Percentiles rank a stretch among this genome's conserved stretches.
Conservation (phyloP, 768 basidiomycete species). For the Suillus hirtellus region DNA sequence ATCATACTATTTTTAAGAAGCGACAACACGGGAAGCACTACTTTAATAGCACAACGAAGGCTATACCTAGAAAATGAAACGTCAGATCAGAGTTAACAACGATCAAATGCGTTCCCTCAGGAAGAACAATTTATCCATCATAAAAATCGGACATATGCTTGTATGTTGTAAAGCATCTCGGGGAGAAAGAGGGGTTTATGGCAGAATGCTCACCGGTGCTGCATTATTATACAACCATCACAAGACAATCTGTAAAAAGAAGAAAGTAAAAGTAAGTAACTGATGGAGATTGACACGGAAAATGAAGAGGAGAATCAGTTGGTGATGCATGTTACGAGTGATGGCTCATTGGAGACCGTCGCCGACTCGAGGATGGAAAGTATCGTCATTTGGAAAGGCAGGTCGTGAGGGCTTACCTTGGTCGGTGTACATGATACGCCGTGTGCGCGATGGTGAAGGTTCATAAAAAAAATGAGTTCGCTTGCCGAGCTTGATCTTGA, state of each 20-base stretch:
- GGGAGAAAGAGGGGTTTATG: conserved; percentile 17
- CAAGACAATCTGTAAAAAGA: background rate
- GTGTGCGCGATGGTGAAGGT: background rate
- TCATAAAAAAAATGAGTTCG: background rate
- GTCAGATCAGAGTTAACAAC: background rate
- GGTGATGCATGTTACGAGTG: conserved; percentile 77
- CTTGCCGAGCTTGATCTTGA: background rate
- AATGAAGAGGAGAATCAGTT: conserved; percentile 38
- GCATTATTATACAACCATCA: background rate
- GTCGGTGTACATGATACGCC: background rate
- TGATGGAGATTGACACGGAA: conserved; percentile 11
- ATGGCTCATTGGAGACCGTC: conserved; percentile 68
- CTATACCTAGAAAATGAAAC: background rate
- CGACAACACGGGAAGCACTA: background rate
- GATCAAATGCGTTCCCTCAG: conserved; percentile 41
- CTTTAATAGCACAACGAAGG: background rate
- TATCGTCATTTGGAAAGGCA: conserved; percentile 54
- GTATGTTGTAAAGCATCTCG: conserved; percentile 57
- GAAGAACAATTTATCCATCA: conserved; percentile 54
- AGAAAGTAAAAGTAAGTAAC: conserved; percentile 5
- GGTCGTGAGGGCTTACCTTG: conserved; percentile 34
- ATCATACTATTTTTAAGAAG: too few relatives aligned
- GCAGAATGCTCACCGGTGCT: conserved; percentile 5
- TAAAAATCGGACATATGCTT: conserved; percentile 76
- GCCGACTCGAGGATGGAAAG: conserved; percentile 71